A percentile compares a stretch with the other conserved stretches of the same genome.
Conservation (phyloP, 2,329 filamentous ascomycete genomes). For the Tetracladium maxilliforme region DNA sequence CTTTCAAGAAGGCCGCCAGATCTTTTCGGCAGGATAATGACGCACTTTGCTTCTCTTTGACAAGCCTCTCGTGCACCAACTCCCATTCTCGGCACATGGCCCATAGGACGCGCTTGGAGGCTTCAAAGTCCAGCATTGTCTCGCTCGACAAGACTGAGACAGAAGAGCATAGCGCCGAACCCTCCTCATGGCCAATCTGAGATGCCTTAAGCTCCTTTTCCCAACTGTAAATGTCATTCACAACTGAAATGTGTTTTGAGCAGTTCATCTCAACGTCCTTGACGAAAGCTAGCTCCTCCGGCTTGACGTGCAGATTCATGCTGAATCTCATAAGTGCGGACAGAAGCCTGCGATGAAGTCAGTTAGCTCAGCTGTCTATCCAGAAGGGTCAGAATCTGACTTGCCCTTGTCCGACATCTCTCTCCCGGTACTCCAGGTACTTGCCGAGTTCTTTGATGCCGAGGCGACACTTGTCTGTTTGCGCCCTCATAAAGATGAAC, state of each 20-base stretch:
- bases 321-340: constrained; percentile 20
- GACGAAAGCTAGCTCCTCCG: constrained; percentile 11
- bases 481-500: constrained; percentile 23
- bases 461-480: constrained; percentile 17
- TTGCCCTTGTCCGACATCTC: constrained; percentile 23
- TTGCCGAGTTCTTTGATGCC: constrained; percentile 12
- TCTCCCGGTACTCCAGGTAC: constrained; percentile 22
- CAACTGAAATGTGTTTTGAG: constrained; percentile 20
- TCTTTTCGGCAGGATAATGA: constrained; percentile 8
- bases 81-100: constrained; percentile 17
- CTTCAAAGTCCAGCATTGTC: constrained; percentile 5
- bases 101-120: constrained; percentile 15
- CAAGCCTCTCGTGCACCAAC: constrained; percentile 8
- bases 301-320: constrained; percentile 15
- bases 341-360: constrained; percentile 11
- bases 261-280: constrained; percentile 16
- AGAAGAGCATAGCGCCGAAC: constrained; percentile 12
- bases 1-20: constrained; percentile 13
- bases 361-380: not conserved
- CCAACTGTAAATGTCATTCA: constrained; percentile 19
- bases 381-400: constrained; percentile 4
- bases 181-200: constrained; percentile 10
- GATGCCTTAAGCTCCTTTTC: constrained; percentile 16
- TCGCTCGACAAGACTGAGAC: constrained; percentile 12
- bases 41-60: constrained; percentile 5